phyloP scores from a whole-genome alignment of 495 filamentous ascomycete genomes.

The Hamigera avellanea region DNA sequence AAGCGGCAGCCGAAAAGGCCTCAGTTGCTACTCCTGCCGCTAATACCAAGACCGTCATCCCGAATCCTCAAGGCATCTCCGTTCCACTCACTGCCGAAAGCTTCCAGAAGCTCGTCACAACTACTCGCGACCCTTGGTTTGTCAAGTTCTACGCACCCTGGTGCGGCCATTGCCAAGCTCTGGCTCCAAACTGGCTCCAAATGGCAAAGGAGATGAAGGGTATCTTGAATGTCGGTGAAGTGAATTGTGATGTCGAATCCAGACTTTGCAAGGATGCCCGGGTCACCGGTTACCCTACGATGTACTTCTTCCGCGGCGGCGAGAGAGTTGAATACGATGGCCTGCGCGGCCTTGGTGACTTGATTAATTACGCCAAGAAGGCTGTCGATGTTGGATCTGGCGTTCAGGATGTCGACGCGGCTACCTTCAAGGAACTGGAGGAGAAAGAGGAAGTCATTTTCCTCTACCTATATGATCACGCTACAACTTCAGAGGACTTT shows the following conservation, averaged over 20 bases:
- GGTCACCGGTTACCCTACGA: constrained; percentile 70
- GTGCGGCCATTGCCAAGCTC: constrained; percentile 88
- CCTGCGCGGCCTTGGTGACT: constrained; percentile 82
- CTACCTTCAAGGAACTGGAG: constrained; percentile 71
- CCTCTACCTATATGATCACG: constrained; percentile 92
- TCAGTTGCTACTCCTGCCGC: constrained; percentile 14
- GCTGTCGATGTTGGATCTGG: constrained; percentile 67
- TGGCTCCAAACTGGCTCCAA: constrained; percentile 82
- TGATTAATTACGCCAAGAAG: constrained; percentile 76
- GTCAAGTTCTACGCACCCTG: constrained; percentile 98
- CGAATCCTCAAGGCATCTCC: constrained; percentile 66
- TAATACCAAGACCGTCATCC: constrained; percentile 38
- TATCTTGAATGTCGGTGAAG: constrained; percentile 82
- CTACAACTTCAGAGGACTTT: constrained; percentile 87
- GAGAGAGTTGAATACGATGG: constrained; percentile 90
- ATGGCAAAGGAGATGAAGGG: constrained; percentile 84
- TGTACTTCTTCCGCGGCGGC: constrained; percentile 86
- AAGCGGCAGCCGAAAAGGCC: constrained; percentile 19
- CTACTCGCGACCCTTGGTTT: constrained; percentile 88
- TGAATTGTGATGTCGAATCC: constrained; percentile 80
- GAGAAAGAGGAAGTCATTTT: constrained; percentile 93
- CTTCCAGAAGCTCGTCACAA: constrained; percentile 78
- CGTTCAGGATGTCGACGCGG: constrained; percentile 66
- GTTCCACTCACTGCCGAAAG: constrained; percentile 67
- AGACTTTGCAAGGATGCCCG: constrained; percentile 82